phyloP scores from a whole-genome alignment of 495 filamentous ascomycete genomes.

The Daldinia bambusicola region DNA sequence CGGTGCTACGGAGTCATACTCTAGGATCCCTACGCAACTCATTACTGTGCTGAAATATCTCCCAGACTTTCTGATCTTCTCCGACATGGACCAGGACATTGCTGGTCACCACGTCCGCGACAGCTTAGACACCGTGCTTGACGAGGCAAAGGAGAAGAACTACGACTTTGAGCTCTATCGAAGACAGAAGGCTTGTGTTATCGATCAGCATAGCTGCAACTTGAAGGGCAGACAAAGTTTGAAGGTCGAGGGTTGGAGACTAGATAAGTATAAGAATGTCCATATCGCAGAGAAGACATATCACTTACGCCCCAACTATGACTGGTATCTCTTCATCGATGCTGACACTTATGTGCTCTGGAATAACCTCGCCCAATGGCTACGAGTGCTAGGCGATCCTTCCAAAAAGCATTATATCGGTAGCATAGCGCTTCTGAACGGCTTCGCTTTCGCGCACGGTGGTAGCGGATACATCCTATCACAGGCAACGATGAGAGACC shows the following conservation, averaged over 20 bases:
- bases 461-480: constrained; percentile 75
- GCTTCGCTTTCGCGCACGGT: constrained; percentile 71
- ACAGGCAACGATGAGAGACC: constrained; percentile 61
- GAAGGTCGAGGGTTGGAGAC: constrained; percentile 56
- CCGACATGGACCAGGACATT: constrained; percentile 64
- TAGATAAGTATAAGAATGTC: constrained; percentile 61
- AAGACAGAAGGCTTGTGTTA: constrained; percentile 55
- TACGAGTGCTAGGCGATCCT: constrained; percentile 59
- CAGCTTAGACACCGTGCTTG: constrained; percentile 59
- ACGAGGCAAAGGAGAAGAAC: constrained; percentile 48
- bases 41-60: constrained; percentile 62
- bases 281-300: constrained; percentile 59
- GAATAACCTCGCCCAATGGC: constrained; percentile 68
- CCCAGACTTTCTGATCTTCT: constrained; percentile 66
- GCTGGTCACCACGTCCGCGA: constrained; percentile 62
- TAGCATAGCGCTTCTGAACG: constrained; percentile 64
- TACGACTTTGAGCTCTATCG: constrained; percentile 67
- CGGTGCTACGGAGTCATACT: constrained; percentile 64
- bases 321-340: constrained; percentile 78
- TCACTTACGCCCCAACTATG: constrained; percentile 58
- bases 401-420: constrained; percentile 66
- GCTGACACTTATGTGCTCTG: constrained; percentile 75
- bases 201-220: constrained; percentile 56
- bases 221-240: neutral
- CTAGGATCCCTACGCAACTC: constrained; percentile 65